Evolutionary conservation across 1,284 basidiomycete species (phyloP), one percentile per base, ranked within the genome.

Genomic region (Dichomitus squalens): DNA sequence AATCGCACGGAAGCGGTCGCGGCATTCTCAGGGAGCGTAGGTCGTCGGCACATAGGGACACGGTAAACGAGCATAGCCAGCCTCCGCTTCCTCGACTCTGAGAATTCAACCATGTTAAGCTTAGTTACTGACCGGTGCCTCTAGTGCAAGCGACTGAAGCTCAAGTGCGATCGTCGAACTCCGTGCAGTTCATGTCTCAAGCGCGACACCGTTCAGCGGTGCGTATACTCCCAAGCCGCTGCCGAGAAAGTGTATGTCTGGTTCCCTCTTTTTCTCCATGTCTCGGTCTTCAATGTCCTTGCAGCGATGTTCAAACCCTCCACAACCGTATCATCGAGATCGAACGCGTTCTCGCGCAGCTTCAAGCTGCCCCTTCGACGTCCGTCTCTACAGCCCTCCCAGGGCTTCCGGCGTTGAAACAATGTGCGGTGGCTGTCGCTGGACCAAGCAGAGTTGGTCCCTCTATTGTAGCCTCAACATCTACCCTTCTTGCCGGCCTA

Each of bases 121-220:
- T n/a, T n/a, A n/a, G n/a, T n/a, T 41, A 39, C 55, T 62, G 7
- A 63, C 50, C 12, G n/a, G 39, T 38, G 29, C 53, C 51, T 35
- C 3, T 57, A 92, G 88, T 92, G 90, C 76, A 92, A 92, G 71
- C 88, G 90, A 8, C 79, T 92, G 51, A 92, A 92, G 66, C 79
- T 92, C 52, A 90, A 87, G 73, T 92, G 90, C 69, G 90, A 92
- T 73, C 78, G 90, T 49, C 80, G 86, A 21, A 84, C 79, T 1
- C 90, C 90, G 0, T 92, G 90, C 64, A 83, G 83, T 2, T 87
- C 85, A 25, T 92, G 90, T 64, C 77, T 83, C 29, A 92, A 92
- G 69, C 85, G 90, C 57, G 87, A 90, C 66, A 90, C 88, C 0
- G 81, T 88, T 7, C 73, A 77, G 2, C 78, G 87, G 62, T 92